A percentile compares a stretch with the other conserved stretches of the same genome.
phyloP scores from a whole-genome alignment of 2,329 filamentous ascomycete species.

The Corinectria fuckeliana region DNA sequence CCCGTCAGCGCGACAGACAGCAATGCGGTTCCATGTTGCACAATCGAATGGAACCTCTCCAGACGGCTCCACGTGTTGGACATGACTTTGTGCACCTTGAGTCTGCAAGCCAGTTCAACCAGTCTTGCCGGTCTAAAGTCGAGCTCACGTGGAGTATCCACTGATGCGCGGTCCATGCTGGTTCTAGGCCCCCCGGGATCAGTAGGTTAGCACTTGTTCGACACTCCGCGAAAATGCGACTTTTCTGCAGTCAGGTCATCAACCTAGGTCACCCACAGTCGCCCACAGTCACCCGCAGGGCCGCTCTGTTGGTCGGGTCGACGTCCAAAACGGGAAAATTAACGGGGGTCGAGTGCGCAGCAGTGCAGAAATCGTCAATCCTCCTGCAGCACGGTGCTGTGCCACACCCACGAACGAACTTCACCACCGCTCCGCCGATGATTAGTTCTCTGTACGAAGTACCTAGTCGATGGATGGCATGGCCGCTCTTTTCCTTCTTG shows the following conservation, averaged over 20 bases:
- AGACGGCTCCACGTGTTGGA: slow-evolving; percentile 40
- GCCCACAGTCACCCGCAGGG: background rate
- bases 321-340: slow-evolving; percentile 17
- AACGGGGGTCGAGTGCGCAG: slow-evolving; percentile 16
- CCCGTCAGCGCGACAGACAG: slow-evolving; percentile 9
- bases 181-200: slow-evolving; percentile 34
- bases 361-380: slow-evolving; percentile 21
- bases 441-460: slow-evolving; percentile 31
- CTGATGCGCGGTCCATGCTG: slow-evolving; percentile 40
- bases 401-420: slow-evolving; percentile 28
- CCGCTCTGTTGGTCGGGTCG: slow-evolving; percentile 20
- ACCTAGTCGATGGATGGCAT: slow-evolving; percentile 31
- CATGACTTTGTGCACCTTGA: slow-evolving; percentile 31
- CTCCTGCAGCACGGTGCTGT: slow-evolving; percentile 28
- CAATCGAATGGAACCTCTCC: slow-evolving; percentile 35
- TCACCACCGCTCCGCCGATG: slow-evolving; percentile 19
- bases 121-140: too few species aligned
- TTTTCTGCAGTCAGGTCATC: slow-evolving; percentile 26
- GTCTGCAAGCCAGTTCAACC: slow-evolving; percentile 36
- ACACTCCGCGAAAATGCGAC: slow-evolving; percentile 31
- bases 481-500: slow-evolving; percentile 34
- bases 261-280: slow-evolving; percentile 18
- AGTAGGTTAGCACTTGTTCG: slow-evolving; percentile 35
- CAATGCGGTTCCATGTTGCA: slow-evolving; percentile 29
- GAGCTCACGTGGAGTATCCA: slow-evolving; percentile 41